phyloP scores from a whole-genome alignment of 2,329 filamentous ascomycete genomes.

The Aureobasidium zeae region DNA sequence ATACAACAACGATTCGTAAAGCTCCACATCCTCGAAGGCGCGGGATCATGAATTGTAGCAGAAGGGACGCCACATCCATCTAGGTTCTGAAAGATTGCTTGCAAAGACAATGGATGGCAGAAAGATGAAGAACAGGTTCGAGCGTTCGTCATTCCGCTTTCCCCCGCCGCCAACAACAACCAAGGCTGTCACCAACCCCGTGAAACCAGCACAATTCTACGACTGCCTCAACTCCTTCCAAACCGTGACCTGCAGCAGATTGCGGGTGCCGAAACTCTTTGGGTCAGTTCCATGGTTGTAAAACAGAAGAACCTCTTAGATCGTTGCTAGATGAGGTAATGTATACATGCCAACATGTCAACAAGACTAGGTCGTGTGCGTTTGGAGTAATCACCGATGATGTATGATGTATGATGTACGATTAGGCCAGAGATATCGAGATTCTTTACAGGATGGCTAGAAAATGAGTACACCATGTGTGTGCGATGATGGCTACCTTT shows the following conservation, averaged over 20 bases:
- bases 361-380: neutral
- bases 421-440: too few relatives aligned
- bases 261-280: neutral
- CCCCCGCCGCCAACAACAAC: neutral
- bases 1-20: neutral
- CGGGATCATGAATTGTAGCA: too few relatives aligned
- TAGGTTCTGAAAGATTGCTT: too few relatives aligned
- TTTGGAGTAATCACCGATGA: too few relatives aligned
- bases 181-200: neutral
- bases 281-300: neutral
- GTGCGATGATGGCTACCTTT: too few relatives aligned
- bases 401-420: too few relatives aligned
- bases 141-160: conserved; percentile 8
- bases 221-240: too few relatives aligned
- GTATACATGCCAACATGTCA: neutral
- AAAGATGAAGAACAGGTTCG: neutral
- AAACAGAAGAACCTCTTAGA: neutral
- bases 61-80: too few relatives aligned
- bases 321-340: neutral
- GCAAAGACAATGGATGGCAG: too few relatives aligned
- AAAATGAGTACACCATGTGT: too few relatives aligned
- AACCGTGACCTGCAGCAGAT: conserved; percentile 1
- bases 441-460: too few relatives aligned
- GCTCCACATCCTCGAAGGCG: neutral
- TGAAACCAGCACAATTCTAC: conserved; percentile 1